Evolutionary conservation across 164 flowering plant genomes (phyloP), one percentile per base, ranked within the genome.

Genomic region (Protea cynaroides): DNA sequence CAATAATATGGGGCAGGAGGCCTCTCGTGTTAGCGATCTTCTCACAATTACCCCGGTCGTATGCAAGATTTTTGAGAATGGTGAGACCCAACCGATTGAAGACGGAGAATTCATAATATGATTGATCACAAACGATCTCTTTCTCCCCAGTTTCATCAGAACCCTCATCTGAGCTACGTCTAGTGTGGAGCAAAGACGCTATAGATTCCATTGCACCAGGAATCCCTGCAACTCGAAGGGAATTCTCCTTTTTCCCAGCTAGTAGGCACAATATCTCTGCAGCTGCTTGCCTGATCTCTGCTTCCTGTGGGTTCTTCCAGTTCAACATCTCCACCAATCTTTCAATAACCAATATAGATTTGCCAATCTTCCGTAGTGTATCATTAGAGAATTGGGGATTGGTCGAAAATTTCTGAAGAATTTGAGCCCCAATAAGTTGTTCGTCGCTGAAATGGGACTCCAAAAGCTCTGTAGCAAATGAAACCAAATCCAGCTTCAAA

Each of bases 121-220:
- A 77, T 15, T 74, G 72, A 59, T 85, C 89, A 14, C 36, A 51
- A 21, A 80, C 63, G 34, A 79, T 67, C 8, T 40, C 72, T 79
- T 84, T 87, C 47, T 87, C 87, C 4, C 69, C 64, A 38, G 90
- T 78, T 68, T 86, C 88, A 63, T 88, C 96, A 3, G 78, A 68
- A 59, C 82, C 77, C 37, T 63, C 68, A 9, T 34, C 56, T 15
- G 76, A 51, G 68, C 61, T 72, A 64, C 87, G 66, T 66, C 65
- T 65, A n/a, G 73, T 71, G 59, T 87, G 77, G 7, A 94, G 86
- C 60, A 94, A 71, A 8, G 92, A 87, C 15, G 99, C 87, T 49
- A 94, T 91, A 34, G 97, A 89, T 58, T 94, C 96, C 88, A 94
- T 80, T 0, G 97, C 91, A 12, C 99, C 97, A 0, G 97, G 86